A percentile compares a stretch with the other conserved stretches of the same genome.
These are phyloP conservation scores for Coniochaeta ligniaria DNA, from an alignment of 2,329 filamentous ascomycete genomes.

Conservation along the genomic window DNA sequence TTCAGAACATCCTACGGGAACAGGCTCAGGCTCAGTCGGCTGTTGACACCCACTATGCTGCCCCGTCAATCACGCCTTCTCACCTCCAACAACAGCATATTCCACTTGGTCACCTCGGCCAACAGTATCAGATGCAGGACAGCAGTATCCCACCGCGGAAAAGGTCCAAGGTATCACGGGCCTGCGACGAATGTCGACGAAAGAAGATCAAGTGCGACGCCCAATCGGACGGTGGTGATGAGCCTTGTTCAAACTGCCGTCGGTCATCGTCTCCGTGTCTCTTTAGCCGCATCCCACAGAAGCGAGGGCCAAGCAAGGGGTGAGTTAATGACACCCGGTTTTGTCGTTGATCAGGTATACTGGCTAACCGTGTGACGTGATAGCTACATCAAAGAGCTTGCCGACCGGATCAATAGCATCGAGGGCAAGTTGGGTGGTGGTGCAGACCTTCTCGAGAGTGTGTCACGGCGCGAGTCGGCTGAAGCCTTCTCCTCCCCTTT, in stretches of 20 bases:
- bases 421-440: slow-evolving; percentile 63
- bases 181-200: slow-evolving; percentile 81
- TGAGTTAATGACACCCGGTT: slow-evolving; percentile 28
- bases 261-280: slow-evolving; percentile 70
- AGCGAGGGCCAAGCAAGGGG: slow-evolving; percentile 84
- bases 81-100: slow-evolving; percentile 23
- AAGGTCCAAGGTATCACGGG: slow-evolving; percentile 78
- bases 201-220: slow-evolving; percentile 91
- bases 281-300: slow-evolving; percentile 83
- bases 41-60: slow-evolving; percentile 6
- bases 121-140: slow-evolving; percentile 39
- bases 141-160: slow-evolving; percentile 63
- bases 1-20: slow-evolving; percentile 20
- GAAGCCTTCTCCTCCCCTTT: slow-evolving; percentile 47
- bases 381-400: slow-evolving; percentile 86
- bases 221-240: slow-evolving; percentile 62
- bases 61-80: slow-evolving; percentile 12
- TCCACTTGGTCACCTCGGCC: slow-evolving; percentile 32
- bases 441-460: slow-evolving; percentile 29
- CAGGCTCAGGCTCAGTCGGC: slow-evolving; percentile 9
- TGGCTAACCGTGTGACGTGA: not conserved
- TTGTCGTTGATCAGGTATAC: slow-evolving; percentile 5
- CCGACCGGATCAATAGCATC: slow-evolving; percentile 74
- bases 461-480: slow-evolving; percentile 27
- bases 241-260: slow-evolving; percentile 75